A percentile compares a stretch with the other conserved stretches of the same genome.
Conservation (phyloP, 306 rosid species). For the Dalbergia cochinchinensis region DNA sequence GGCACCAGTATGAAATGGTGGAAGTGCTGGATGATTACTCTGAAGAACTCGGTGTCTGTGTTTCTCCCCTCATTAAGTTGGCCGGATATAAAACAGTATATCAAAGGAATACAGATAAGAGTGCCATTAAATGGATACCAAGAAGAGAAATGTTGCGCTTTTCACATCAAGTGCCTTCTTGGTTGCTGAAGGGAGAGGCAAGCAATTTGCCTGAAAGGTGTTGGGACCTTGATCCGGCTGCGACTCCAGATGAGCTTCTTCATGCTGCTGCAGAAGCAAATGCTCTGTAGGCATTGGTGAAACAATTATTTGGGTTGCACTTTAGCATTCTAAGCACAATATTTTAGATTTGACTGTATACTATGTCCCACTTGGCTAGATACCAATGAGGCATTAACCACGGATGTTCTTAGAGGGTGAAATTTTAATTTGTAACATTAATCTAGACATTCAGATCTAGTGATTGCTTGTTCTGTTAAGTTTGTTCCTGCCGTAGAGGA, state of each 20-base stretch:
- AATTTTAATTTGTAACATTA: slow-evolving; percentile 59
- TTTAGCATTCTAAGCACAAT: slow-evolving; percentile 67
- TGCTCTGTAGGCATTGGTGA: slow-evolving; percentile 49
- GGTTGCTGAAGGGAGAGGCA: slow-evolving; percentile 71
- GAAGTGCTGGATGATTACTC: slow-evolving; percentile 93
- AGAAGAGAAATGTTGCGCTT: slow-evolving; percentile 89
- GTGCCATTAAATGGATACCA: slow-evolving; percentile 81
- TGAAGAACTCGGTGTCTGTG: slow-evolving; percentile 90
- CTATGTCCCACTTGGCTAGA: slow-evolving; percentile 73
- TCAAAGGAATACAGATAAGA: slow-evolving; percentile 66
- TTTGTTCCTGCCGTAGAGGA: slow-evolving; percentile 37
- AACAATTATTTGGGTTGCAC: slow-evolving; percentile 47
- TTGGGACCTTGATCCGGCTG: slow-evolving; percentile 99
- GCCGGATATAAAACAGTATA: slow-evolving; percentile 92
- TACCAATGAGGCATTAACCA: slow-evolving; percentile 66
- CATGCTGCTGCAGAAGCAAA: slow-evolving; percentile 63
- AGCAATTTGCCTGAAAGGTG: slow-evolving; percentile 72
- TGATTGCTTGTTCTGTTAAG: slow-evolving; percentile 57
- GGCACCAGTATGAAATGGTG: slow-evolving; percentile 97
- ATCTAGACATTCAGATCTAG: slow-evolving; percentile 53
- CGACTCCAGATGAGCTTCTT: slow-evolving; percentile 97
- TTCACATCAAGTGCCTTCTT: slow-evolving; percentile 97
- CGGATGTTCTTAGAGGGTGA: slow-evolving; percentile 68
- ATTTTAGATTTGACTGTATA: slow-evolving; percentile 89
- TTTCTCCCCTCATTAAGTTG: slow-evolving; percentile 82